Percentiles rank a stretch among this genome's conserved stretches.
Evolutionary conservation across 208 protist species (phyloP).

Genomic region (Angomonas deanei): DNA sequence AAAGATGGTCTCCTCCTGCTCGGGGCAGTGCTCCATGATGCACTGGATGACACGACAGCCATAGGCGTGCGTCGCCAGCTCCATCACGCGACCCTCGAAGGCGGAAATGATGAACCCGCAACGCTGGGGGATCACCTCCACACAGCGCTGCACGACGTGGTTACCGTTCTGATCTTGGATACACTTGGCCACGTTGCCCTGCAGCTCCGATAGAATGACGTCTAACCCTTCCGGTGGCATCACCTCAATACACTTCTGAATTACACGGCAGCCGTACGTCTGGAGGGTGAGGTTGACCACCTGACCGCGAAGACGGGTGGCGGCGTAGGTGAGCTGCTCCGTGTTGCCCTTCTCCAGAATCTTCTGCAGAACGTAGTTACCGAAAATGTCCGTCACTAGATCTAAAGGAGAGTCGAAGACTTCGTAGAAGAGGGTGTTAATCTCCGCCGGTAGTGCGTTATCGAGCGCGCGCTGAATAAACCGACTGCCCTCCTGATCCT

Average conservation of each 20-base stretch:
- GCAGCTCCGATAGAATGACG: slow-evolving; percentile 90
- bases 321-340: slow-evolving; percentile 75
- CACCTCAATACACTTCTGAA: slow-evolving; percentile 97
- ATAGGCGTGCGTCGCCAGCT: slow-evolving; percentile 98
- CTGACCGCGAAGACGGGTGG: slow-evolving; percentile 80
- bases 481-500: slow-evolving; percentile 96
- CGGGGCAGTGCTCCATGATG: slow-evolving; percentile 94
- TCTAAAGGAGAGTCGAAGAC: slow-evolving; percentile 87
- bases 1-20: slow-evolving; percentile 88
- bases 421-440: slow-evolving; percentile 90
- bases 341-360: slow-evolving; percentile 94
- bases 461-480: slow-evolving; percentile 97
- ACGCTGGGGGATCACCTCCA: slow-evolving; percentile 92
- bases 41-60: slow-evolving; percentile 99
- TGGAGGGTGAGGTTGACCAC: slow-evolving; percentile 93
- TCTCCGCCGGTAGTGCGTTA: slow-evolving; percentile 65
- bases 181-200: slow-evolving; percentile 94
- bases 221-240: slow-evolving; percentile 78
- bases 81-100: slow-evolving; percentile 91
- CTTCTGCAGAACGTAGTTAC: slow-evolving; percentile 99
- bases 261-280: slow-evolving; percentile 97
- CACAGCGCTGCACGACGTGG: slow-evolving; percentile 99
- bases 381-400: slow-evolving; percentile 97
- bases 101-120: slow-evolving; percentile 96
- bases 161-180: slow-evolving; percentile 99